These are phyloP conservation scores for Hygrocybe coccinea DNA, from an alignment of 768 basidiomycete genomes.

Conservation along the genomic window DNA sequence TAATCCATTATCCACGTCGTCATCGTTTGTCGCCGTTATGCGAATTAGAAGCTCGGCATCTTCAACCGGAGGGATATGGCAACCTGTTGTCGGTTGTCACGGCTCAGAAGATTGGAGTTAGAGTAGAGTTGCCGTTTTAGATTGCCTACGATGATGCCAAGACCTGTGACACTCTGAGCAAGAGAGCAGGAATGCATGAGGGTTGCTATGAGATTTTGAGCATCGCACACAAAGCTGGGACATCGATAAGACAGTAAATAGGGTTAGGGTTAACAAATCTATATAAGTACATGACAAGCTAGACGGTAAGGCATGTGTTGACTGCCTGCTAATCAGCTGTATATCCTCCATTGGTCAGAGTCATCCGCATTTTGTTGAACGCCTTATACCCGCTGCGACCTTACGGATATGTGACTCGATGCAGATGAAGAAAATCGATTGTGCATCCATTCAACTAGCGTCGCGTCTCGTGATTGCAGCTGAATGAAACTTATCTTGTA, in stretches of 20 bases:
- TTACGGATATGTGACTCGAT: no score
- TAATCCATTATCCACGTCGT: conserved; percentile 8
- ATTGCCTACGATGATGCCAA: conserved; percentile 32
- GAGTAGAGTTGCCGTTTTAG: neutral
- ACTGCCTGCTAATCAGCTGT: no score
- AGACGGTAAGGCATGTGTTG: no score
- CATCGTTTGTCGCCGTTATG: conserved; percentile 1
- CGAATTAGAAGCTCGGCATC: conserved; percentile 7
- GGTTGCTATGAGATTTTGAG: conserved; percentile 18
- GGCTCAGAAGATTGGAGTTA: neutral
- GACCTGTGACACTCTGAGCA: conserved; percentile 30
- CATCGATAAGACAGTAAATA: conserved; percentile 25
- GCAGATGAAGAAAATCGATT: no score
- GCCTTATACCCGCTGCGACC: no score
- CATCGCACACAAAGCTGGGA: conserved; percentile 42
- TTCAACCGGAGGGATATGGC: conserved; percentile 4
- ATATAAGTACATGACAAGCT: no score
- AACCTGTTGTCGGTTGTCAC: conserved; percentile 1
- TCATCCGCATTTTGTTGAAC: no score
- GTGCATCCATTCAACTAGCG: no score
- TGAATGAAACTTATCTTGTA: no score
- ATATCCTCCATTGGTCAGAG: no score
- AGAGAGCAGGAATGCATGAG: conserved; percentile 29
- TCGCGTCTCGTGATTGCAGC: no score
- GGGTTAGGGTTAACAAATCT: no score